Conservation (phyloP, 768 basidiomycete species). For the Pleurotus platypus region DNA sequence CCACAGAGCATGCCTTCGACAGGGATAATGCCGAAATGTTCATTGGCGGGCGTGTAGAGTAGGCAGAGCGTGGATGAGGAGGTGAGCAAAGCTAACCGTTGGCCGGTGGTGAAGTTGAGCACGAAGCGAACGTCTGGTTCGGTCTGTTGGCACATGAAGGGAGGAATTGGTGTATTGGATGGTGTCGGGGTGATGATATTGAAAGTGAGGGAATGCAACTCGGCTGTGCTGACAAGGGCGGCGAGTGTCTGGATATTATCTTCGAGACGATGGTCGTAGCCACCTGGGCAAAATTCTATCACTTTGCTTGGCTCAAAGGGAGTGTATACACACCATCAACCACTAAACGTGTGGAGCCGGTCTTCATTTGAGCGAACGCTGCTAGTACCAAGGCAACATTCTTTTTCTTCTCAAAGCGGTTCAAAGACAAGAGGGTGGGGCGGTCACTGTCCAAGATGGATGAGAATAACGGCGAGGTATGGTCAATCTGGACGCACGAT, state of each 20-base stretch:
- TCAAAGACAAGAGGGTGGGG: slow-evolving; percentile 82
- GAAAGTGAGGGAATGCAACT: slow-evolving; percentile 53
- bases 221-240: slow-evolving; percentile 56
- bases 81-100: slow-evolving; percentile 78
- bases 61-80: slow-evolving; percentile 65
- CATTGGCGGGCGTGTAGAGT: slow-evolving; percentile 91
- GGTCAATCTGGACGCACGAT: slow-evolving; percentile 48
- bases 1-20: slow-evolving; percentile 94
- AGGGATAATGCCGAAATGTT: slow-evolving; percentile 97
- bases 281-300: slow-evolving; percentile 44
- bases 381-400: slow-evolving; percentile 79
- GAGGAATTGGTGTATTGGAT: slow-evolving; percentile 35
- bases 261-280: slow-evolving; percentile 83
- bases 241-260: slow-evolving; percentile 78
- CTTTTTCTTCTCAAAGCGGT: slow-evolving; percentile 96
- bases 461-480: neutral
- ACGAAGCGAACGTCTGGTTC: slow-evolving; percentile 74
- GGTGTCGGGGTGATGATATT: slow-evolving; percentile 39
- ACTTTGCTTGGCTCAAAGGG: slow-evolving; percentile 13
- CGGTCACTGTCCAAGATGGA: slow-evolving; percentile 36
- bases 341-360: too few species aligned
- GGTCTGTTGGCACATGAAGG: slow-evolving; percentile 29
- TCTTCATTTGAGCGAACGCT: slow-evolving; percentile 61
- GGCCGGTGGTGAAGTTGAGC: slow-evolving; percentile 82
- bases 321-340: too few species aligned